Evolutionary conservation across 805 yeast species (phyloP), one percentile per base, ranked within the genome.

Genomic region (Yamadazyma takamatsuzukensis): DNA sequence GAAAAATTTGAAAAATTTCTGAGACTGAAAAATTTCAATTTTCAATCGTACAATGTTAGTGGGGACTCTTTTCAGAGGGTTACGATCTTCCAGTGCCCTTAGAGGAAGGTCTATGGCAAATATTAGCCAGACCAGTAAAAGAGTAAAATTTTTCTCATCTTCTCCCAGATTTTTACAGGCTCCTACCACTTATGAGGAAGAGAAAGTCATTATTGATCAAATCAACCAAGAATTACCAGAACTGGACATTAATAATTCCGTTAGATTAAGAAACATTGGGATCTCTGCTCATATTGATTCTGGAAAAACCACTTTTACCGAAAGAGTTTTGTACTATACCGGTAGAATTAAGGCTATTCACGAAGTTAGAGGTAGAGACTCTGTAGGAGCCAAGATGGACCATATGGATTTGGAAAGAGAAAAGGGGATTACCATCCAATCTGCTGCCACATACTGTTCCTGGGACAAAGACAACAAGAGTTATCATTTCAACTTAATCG

Each of bases 331-430:
- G 49, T 93, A 76, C 64, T 93, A 93, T 59, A 93, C 98, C 2
- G 98, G 98, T 39, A 77, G 98, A 56, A 93, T 93, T 60, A 86
- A 89, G 55, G 95, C 95, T 18, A 90, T 89, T 51, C 97, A 89
- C 54, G 97, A 89, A 62, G 97, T 85, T 28, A 75, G 98, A 59
- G 98, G 98, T 29, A 78, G 93, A 52, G 98, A 93, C 59, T 81
- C 88, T 46, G 97, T 93, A 37, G 99, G 99, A 40, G 99, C 99
- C 36, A 93, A 89, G 67, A 93, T 93, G 99, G 98, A 93, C 62
- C 90, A 89, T 40, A 93, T 93, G 98, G 98, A 93, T 49, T 72
- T 93, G 47, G 98, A 93, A 65, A 80, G 98, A 58, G 98, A 93
- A 62, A 93, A 93, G 59, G 98, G 98, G 62, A 93, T 93, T 54